phyloP scores from a whole-genome alignment of 495 filamentous ascomycete genomes.

The Choiromyces venosus region DNA sequence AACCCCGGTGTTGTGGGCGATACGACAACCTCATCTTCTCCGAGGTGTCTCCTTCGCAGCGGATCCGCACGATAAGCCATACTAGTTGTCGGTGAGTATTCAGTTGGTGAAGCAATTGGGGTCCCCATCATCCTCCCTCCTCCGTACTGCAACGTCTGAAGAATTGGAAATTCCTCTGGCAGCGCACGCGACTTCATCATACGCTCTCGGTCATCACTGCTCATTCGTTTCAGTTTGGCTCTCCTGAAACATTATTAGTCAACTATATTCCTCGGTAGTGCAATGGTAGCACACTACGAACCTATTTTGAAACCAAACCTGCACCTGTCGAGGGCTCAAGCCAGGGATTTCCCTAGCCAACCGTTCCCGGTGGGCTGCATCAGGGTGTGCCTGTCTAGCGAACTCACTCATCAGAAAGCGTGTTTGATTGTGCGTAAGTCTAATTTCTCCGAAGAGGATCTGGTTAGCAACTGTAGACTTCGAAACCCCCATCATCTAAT shows the following conservation, averaged over 20 bases:
- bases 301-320: conserved; percentile 99
- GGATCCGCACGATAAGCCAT: conserved; percentile 39
- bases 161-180: conserved; percentile 87
- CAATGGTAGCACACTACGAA: conserved; percentile 46
- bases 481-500: too few species aligned
- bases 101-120: conserved; percentile 41
- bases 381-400: conserved; percentile 88
- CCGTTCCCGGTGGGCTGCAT: conserved; percentile 85
- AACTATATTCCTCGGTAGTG: conserved; percentile 9
- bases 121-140: conserved; percentile 44
- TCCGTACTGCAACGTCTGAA: conserved; percentile 76
- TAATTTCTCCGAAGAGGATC: conserved; percentile 44
- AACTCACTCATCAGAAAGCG: conserved; percentile 97
- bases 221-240: conserved; percentile 92
- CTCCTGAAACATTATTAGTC: conserved; percentile 53
- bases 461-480: conserved; percentile 1
- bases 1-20: conserved; percentile 50
- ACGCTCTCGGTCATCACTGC: conserved; percentile 84
- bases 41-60: conserved; percentile 34
- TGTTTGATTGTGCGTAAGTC: conserved; percentile 94
- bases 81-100: conserved; percentile 39
- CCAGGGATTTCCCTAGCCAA: conserved; percentile 89
- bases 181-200: conserved; percentile 91
- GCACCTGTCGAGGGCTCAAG: conserved; percentile 86
- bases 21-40: conserved; percentile 41